phyloP scores from a whole-genome alignment of 768 basidiomycete genomes.

The Ramaria rubella region DNA sequence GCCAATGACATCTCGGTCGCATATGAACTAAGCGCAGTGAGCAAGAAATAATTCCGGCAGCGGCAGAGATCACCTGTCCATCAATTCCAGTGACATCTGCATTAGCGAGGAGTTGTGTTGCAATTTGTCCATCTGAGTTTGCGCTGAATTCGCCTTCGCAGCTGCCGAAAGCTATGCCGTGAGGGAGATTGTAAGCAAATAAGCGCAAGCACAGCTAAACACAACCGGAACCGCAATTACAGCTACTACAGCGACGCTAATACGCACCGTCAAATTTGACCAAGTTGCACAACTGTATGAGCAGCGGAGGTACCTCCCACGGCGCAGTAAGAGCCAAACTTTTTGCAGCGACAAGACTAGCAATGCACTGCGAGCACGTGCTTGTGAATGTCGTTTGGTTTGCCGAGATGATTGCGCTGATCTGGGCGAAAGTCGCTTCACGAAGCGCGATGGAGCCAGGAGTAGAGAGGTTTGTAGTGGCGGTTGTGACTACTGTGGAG shows the following conservation, averaged over 20 bases:
- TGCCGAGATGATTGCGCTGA: slow-evolving; percentile 6
- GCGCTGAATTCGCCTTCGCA: slow-evolving; percentile 11
- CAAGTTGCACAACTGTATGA: slow-evolving; percentile 12
- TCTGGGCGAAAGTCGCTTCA: slow-evolving; percentile 3
- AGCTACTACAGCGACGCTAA: too few relatives aligned
- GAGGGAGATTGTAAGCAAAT: neutral
- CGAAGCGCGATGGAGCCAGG: slow-evolving; percentile 7
- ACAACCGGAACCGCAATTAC: neutral
- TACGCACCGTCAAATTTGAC: slow-evolving; percentile 9
- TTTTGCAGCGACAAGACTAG: slow-evolving; percentile 9
- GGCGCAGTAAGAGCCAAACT: slow-evolving; percentile 9
- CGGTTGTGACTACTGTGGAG: neutral
- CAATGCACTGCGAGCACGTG: slow-evolving; percentile 10
- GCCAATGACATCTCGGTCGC: neutral
- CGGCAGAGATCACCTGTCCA: slow-evolving; percentile 7
- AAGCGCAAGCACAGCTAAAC: too few relatives aligned
- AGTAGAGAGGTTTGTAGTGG: slow-evolving; percentile 8
- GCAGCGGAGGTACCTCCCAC: slow-evolving; percentile 12
- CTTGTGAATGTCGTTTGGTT: neutral
- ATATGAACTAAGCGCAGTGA: neutral
- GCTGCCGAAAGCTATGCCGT: slow-evolving; percentile 12
- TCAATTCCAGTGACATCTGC: slow-evolving; percentile 12
- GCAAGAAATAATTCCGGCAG: neutral
- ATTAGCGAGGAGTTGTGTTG: slow-evolving; percentile 10
- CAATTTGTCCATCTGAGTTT: slow-evolving; percentile 13